Evolutionary conservation across 305 asterid species (phyloP), one percentile per base, ranked within the genome.

Genomic region (Salvia sclarea): DNA sequence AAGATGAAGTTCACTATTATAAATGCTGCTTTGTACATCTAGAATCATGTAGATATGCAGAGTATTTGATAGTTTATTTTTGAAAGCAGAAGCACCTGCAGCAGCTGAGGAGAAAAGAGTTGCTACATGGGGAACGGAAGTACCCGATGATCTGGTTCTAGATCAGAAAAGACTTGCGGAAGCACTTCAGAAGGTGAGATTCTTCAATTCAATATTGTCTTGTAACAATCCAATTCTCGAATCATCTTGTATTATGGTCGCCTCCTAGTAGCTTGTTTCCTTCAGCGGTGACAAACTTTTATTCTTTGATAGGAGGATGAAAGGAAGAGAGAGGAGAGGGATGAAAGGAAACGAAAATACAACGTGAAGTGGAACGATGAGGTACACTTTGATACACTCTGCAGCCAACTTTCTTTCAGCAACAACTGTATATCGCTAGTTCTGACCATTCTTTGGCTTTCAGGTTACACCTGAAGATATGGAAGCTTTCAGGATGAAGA

Each of bases 61-160:
- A 8, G 64, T 59, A 48, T 65, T 58, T 70, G 43, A 74, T 44
- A 53, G 11, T 48, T 14, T 38, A 14, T 37, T 49, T 59, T 9
- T 61, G 44, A 48, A 40, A 76, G 43, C 82, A 94, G 98, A 83
- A 44, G 56, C 71, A 64, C 81, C 84, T 33, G 78, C 77, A 6
- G 85, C 84, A 68, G 30, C 69, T 33, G 97, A 89, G 82, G 92
- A 83, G 76, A 91, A 78, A 84, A 81, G 75, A 63, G 82, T 78
- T 25, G 94, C 96, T 9, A 84, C 95, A 0, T 95, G 99, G 99
- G 99, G 99, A 61, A 71, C 97, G 37, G 98, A 95, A 64, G 84
- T 88, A 52, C 96, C 99, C 14, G 95, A 85, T 6, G 98, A 89
- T 84, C 68, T 91, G 75, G 86, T 86, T 73, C 53, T 94, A 66